These are phyloP conservation scores for Salix udensis DNA, from an alignment of 345 rosid species.

Conservation along the genomic window DNA sequence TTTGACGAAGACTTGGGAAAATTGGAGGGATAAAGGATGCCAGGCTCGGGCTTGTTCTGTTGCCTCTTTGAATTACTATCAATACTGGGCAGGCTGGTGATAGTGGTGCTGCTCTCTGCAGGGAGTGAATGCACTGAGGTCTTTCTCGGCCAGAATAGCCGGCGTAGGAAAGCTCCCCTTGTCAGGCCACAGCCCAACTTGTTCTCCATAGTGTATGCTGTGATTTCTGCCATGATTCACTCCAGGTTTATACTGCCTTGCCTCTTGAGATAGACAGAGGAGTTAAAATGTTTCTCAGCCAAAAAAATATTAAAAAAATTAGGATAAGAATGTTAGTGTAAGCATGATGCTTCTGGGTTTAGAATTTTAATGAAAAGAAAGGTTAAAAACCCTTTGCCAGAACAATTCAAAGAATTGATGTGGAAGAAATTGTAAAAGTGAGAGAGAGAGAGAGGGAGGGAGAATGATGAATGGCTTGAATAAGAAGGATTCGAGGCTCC, in stretches of 20 bases:
- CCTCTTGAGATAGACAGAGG: neutral
- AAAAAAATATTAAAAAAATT: neutral
- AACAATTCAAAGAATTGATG: conserved; percentile 8
- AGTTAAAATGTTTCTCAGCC: neutral
- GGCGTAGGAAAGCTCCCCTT: conserved; percentile 43
- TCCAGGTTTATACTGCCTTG: neutral
- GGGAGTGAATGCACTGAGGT: conserved; percentile 38
- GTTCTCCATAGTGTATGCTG: conserved; percentile 24
- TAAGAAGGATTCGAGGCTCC: conserved; percentile 35
- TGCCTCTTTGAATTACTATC: conserved; percentile 19
- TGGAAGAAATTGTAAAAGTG: neutral
- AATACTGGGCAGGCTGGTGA: neutral
- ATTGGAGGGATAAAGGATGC: conserved; percentile 16
- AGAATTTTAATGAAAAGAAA: neutral
- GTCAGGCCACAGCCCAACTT: conserved; percentile 53
- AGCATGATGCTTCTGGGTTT: neutral
- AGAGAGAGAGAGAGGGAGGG: neutral
- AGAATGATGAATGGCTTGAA: conserved; percentile 29
- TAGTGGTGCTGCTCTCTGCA: conserved; percentile 15
- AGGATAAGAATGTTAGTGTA: neutral
- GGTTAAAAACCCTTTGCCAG: neutral
- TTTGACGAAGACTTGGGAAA: conserved; percentile 16
- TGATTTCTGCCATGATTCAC: conserved; percentile 22
- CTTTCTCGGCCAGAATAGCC: conserved; percentile 41
- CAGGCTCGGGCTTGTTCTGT: conserved; percentile 24